These are phyloP conservation scores for Stagonosporopsis chrysanthemi DNA, from an alignment of 2,329 filamentous ascomycete species.

Conservation along the genomic window DNA sequence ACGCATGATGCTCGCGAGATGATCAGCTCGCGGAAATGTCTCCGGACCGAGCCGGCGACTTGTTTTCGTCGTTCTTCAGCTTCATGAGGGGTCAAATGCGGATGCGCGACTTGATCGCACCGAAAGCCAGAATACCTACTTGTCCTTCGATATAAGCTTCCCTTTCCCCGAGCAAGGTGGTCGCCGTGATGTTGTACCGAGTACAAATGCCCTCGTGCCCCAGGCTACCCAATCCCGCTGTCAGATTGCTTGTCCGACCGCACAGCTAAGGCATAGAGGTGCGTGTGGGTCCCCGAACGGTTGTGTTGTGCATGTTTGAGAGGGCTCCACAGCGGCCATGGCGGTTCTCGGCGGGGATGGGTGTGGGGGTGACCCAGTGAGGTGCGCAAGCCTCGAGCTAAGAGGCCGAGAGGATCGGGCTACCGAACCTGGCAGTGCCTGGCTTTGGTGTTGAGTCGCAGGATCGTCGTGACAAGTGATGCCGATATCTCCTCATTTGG, in stretches of 20 bases:
- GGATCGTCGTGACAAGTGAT: conserved; percentile 8
- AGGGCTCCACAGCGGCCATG: conserved; percentile 17
- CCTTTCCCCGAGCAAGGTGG: conserved; percentile 8
- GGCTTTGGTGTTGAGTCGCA: neutral
- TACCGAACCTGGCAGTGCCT: neutral
- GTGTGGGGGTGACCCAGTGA: conserved; percentile 5
- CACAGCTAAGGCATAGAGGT: conserved; percentile 12
- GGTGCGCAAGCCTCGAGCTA: conserved; percentile 12
- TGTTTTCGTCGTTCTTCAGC: conserved; percentile 12
- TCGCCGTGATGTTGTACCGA: neutral
- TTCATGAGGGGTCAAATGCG: conserved; percentile 12
- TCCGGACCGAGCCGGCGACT: conserved; percentile 20
- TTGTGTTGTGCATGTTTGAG: conserved; percentile 20
- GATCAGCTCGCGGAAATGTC: conserved; percentile 18
- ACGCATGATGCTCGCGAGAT: conserved; percentile 23
- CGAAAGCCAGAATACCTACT: neutral
- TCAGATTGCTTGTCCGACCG: neutral
- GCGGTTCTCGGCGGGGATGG: conserved; percentile 16
- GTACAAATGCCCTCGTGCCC: neutral
- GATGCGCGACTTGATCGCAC: conserved; percentile 19
- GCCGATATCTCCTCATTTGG: conserved; percentile 5
- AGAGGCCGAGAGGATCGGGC: neutral
- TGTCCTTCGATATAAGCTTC: neutral
- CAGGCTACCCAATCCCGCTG: neutral
- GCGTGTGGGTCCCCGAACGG: conserved; percentile 7